Conservation (phyloP, 2,329 filamentous ascomycete species). For the Fusarium anguioides region DNA sequence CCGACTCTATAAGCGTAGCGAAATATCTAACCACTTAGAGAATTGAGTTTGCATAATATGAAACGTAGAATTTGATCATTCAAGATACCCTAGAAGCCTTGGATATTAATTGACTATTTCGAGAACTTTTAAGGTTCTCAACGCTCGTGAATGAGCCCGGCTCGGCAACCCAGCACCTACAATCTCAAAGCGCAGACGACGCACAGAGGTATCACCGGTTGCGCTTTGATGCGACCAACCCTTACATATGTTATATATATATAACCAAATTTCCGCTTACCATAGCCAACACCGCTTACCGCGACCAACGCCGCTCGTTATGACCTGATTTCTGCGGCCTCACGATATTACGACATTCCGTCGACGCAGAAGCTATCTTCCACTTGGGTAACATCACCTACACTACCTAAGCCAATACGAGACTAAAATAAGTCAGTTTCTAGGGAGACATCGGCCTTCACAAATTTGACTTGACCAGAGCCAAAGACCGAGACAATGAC, state of each 20-base stretch:
- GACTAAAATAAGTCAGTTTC: no score
- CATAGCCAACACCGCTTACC: no score
- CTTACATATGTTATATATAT: background rate
- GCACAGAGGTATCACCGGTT: background rate
- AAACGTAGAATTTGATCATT: no score
- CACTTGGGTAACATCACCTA: no score
- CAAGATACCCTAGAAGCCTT: background rate
- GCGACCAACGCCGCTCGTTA: background rate
- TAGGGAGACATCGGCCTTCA: no score
- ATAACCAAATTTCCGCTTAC: background rate
- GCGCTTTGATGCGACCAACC: background rate
- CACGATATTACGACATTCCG: background rate
- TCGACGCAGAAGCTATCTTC: background rate
- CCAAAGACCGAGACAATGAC: conserved; percentile 6
- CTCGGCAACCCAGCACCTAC: background rate
- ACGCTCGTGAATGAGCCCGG: background rate
- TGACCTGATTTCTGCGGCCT: background rate
- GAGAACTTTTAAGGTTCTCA: background rate
- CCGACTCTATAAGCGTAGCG: no score
- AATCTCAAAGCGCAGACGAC: background rate
- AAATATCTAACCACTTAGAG: no score
- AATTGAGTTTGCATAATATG: no score
- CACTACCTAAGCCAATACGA: background rate
- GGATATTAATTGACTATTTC: no score
- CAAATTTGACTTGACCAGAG: conserved; percentile 1